phyloP scores from a whole-genome alignment of 176 grass and related monocot genomes.

The Dactylis glomerata region DNA sequence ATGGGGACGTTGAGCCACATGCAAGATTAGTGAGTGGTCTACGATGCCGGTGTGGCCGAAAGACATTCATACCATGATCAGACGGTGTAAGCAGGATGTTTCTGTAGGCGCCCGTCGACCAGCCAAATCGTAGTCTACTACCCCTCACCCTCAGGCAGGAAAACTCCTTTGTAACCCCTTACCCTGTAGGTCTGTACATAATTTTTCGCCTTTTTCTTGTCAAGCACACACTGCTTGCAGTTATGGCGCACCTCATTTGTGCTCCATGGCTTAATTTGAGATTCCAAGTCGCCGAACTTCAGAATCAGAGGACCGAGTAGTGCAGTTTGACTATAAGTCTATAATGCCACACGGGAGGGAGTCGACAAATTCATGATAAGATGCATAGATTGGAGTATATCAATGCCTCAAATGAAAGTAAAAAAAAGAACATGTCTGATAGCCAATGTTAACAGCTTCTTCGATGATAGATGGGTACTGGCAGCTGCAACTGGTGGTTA shows the following conservation, averaged over 20 bases:
- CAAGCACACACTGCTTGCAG: neutral
- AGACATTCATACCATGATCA: neutral
- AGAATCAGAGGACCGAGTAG: neutral
- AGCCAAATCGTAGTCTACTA: neutral
- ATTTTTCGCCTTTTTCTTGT: too few relatives aligned
- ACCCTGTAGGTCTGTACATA: too few relatives aligned
- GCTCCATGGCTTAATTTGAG: neutral
- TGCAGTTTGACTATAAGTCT: too few relatives aligned
- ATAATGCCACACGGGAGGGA: neutral
- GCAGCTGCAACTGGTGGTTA: too few relatives aligned
- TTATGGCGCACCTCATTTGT: neutral
- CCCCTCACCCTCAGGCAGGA: neutral
- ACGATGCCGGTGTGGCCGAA: neutral
- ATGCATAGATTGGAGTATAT: neutral
- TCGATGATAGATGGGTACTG: too few relatives aligned
- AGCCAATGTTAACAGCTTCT: too few relatives aligned
- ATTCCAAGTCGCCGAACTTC: neutral
- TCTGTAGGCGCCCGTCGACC: neutral
- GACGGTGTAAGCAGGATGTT: neutral
- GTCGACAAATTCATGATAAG: neutral
- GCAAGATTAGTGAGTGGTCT: neutral
- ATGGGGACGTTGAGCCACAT: neutral
- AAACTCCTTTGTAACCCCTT: neutral
- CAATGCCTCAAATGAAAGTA: too few relatives aligned
- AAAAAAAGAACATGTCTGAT: too few relatives aligned